Percentiles rank a stretch among this genome's conserved stretches.
Conservation (phyloP, 75 land plant species). For the Cupressus sempervirens region DNA sequence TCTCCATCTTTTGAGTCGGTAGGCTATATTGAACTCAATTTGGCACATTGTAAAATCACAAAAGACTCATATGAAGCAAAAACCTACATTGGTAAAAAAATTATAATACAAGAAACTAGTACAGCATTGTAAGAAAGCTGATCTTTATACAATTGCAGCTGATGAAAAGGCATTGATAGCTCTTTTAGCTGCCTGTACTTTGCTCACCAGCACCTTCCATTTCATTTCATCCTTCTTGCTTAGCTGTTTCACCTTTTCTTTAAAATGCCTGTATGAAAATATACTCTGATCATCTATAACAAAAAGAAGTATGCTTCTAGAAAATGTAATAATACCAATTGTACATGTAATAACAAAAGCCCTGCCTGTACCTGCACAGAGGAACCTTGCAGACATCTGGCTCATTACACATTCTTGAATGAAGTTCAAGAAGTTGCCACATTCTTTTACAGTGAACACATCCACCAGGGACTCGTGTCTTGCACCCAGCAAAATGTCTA, state of each 20-base stretch:
- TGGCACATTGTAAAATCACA: neutral
- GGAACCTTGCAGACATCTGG: conserved; percentile 78
- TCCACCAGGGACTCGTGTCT: conserved; percentile 68
- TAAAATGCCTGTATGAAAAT: conserved; percentile 66
- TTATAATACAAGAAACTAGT: neutral
- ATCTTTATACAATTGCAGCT: neutral
- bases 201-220: conserved; percentile 79
- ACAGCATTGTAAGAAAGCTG: neutral
- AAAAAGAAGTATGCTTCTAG: neutral
- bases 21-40: neutral
- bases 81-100: neutral
- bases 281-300: neutral
- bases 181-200: conserved; percentile 54
- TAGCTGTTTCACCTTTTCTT: conserved; percentile 59
- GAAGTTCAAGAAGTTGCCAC: conserved; percentile 97
- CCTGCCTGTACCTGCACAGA: conserved; percentile 63
- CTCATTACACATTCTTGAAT: conserved; percentile 70
- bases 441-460: conserved; percentile 89
- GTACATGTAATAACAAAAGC: neutral
- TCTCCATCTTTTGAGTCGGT: neutral
- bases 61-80: neutral
- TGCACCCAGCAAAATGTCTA: conserved; percentile 79
- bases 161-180: conserved; percentile 41
- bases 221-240: conserved; percentile 73
- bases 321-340: neutral